Conservation (phyloP, 768 basidiomycete species). For the Coprinopsis sp. region DNA sequence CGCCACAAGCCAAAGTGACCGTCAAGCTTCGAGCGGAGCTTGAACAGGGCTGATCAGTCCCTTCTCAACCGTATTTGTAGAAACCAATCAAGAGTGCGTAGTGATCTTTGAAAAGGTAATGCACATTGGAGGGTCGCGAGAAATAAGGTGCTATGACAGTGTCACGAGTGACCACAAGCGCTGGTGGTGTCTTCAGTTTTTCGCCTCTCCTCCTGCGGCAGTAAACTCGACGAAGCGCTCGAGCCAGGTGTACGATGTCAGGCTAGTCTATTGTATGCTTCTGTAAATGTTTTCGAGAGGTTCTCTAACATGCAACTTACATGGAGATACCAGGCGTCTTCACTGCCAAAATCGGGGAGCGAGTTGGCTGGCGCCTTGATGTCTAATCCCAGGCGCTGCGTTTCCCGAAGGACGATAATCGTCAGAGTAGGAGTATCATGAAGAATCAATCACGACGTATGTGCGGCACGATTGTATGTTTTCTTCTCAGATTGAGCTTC, state of each 20-base stretch:
- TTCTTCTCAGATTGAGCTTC: constrained; percentile 18
- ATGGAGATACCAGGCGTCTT: constrained; percentile 4
- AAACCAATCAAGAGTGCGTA: no score
- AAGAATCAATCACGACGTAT: constrained; percentile 28
- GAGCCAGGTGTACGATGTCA: constrained; percentile 2
- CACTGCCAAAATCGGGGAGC: neutral
- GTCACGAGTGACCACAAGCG: no score
- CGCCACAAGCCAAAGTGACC: no score
- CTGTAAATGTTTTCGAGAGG: neutral
- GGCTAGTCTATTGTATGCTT: neutral
- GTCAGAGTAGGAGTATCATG: neutral
- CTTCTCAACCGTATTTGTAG: no score
- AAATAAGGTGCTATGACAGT: no score
- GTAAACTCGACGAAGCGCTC: constrained; percentile 13
- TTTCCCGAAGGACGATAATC: neutral
- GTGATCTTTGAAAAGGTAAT: no score
- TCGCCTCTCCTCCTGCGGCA: no score
- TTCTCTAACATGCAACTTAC: no score
- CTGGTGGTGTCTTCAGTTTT: no score
- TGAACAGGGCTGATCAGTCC: no score
- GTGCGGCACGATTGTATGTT: constrained; percentile 35
- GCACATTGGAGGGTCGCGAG: no score
- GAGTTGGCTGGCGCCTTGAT: constrained; percentile 18
- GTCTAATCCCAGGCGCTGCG: constrained; percentile 29
- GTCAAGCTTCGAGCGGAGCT: no score